Percentiles rank a stretch among this genome's conserved stretches.
Conservation (phyloP, 768 basidiomycete genomes). For the Agrocybe praecox region DNA sequence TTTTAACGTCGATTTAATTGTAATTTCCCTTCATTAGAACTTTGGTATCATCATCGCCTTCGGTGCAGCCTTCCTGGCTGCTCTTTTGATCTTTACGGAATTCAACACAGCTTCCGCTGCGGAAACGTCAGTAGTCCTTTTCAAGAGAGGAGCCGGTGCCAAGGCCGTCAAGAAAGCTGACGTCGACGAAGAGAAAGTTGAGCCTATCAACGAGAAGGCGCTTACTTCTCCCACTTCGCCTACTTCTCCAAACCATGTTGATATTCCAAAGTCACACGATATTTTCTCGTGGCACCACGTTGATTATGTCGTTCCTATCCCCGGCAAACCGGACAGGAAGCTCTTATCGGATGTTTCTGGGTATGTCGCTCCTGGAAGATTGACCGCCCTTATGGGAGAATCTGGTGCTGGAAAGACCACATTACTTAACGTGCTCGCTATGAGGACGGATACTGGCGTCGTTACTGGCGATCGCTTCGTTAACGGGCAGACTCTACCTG, state of each 20-base stretch:
- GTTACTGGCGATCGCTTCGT: conserved; percentile 56
- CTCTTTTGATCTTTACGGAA: conserved; percentile 62
- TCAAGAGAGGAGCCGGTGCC: conserved; percentile 53
- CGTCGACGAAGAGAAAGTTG: conserved; percentile 22
- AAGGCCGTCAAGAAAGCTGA: conserved; percentile 12
- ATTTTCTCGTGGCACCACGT: conserved; percentile 84
- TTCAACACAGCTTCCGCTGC: conserved; percentile 37
- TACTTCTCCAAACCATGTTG: background rate
- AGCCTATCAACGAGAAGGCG: conserved; percentile 11
- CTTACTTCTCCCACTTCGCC: conserved; percentile 19
- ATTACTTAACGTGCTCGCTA: conserved; percentile 59
- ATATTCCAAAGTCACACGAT: conserved; percentile 39
- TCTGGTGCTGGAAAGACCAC: conserved; percentile 59
- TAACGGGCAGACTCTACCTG: conserved; percentile 52
- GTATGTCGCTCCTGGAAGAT: conserved; percentile 79
- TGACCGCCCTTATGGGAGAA: conserved; percentile 79
- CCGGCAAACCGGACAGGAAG: conserved; percentile 41
- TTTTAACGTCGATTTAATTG: conserved; percentile 5
- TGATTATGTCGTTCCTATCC: conserved; percentile 66
- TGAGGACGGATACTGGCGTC: conserved; percentile 48
- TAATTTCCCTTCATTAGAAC: conserved; percentile 37
- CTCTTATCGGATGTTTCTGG: conserved; percentile 77
- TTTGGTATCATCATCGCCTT: conserved; percentile 71
- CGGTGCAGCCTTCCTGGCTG: conserved; percentile 54
- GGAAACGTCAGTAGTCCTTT: conserved; percentile 48